These are phyloP conservation scores for Cutaneotrichosporon sp. DNA, from an alignment of 1,284 basidiomycete species.

Conservation along the genomic window DNA sequence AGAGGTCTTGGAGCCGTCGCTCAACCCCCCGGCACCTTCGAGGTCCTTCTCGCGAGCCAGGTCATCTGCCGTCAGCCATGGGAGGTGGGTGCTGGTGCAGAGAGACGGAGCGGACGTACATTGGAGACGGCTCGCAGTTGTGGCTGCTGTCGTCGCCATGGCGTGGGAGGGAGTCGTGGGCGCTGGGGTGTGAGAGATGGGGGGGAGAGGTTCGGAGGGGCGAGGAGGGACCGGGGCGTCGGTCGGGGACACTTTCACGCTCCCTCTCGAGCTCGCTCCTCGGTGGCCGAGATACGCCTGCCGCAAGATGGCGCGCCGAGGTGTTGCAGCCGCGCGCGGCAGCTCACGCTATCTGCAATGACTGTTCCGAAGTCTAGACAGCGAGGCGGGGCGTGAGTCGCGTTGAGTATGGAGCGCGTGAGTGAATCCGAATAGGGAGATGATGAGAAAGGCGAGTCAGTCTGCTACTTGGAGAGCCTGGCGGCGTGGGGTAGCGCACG, in stretches of 20 bases:
- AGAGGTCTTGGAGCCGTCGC: neutral
- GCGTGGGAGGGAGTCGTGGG: no score
- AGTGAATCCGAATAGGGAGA: no score
- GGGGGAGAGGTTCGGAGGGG: neutral
- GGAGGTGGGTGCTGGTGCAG: neutral
- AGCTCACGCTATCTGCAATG: neutral
- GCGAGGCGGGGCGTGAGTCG: no score
- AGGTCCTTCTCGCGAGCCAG: neutral
- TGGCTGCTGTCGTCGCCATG: neutral
- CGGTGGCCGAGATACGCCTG: neutral
- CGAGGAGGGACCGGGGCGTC: no score
- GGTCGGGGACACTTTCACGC: neutral
- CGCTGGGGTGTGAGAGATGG: neutral
- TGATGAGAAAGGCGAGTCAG: no score
- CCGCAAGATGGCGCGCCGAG: neutral
- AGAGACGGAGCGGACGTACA: no score
- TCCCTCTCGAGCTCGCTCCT: neutral
- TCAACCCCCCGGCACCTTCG: neutral
- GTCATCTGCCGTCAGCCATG: neutral
- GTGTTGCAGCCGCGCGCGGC: no score
- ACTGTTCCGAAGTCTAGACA: no score
- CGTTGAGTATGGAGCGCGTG: neutral
- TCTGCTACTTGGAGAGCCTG: no score
- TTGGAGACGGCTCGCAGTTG: neutral
- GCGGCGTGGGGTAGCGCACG: no score